phyloP scores from a whole-genome alignment of 179 eudicot genomes.

The Corrigiola litoralis region DNA sequence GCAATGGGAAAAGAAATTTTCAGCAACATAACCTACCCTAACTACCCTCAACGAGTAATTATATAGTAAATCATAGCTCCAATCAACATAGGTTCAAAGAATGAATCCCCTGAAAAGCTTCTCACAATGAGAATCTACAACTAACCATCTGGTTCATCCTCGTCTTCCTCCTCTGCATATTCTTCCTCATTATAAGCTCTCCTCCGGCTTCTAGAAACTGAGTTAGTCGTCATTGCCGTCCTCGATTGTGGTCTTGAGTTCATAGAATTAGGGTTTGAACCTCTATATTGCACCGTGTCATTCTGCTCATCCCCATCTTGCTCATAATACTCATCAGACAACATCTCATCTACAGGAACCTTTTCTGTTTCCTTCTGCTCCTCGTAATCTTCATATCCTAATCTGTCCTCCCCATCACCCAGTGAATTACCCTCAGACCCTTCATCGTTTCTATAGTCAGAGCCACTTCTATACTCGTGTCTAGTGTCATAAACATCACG shows the following conservation, averaged over 20 bases:
- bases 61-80: not conserved
- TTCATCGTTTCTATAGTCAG: constrained; percentile 61
- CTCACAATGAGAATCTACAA: not conserved
- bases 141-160: constrained; percentile 59
- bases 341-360: constrained; percentile 83
- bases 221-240: constrained; percentile 25
- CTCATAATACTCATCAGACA: constrained; percentile 96
- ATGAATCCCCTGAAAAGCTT: not conserved
- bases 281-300: constrained; percentile 52
- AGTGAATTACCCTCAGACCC: constrained; percentile 61
- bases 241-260: constrained; percentile 48
- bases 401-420: constrained; percentile 45
- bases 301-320: constrained; percentile 87
- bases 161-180: constrained; percentile 56
- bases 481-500: constrained; percentile 48
- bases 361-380: constrained; percentile 42
- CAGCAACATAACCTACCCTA: constrained; percentile 8
- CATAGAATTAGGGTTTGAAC: constrained; percentile 22
- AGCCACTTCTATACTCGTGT: constrained; percentile 72
- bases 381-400: constrained; percentile 44
- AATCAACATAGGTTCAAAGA: not conserved
- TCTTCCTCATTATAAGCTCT: constrained; percentile 43
- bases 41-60: not conserved
- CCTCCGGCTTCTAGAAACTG: constrained; percentile 34
- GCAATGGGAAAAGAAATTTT: constrained; percentile 2